These are phyloP conservation scores for Hypsizygus ulmarius DNA, from an alignment of 1,284 basidiomycete species.

Conservation along the genomic window DNA sequence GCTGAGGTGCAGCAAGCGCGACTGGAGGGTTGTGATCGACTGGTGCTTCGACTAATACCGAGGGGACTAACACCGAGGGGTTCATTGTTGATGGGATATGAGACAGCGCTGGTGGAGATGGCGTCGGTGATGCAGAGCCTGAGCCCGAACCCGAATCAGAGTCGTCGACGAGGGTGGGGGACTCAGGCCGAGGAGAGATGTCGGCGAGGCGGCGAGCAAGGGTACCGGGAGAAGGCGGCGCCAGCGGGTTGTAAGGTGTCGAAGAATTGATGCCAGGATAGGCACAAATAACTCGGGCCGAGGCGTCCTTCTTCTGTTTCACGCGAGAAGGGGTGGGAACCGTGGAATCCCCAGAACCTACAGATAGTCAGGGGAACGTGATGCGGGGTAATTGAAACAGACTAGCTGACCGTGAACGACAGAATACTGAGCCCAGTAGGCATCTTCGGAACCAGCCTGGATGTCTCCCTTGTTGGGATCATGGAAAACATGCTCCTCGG, in stretches of 20 bases:
- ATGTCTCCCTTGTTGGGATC: constrained; percentile 20
- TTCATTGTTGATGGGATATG: not conserved
- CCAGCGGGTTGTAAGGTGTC: constrained; percentile 34
- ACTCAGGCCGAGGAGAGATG: constrained; percentile 28
- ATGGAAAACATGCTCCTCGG: constrained; percentile 19
- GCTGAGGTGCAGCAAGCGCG: not conserved
- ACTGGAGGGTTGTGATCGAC: not conserved
- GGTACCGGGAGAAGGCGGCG: constrained; percentile 36
- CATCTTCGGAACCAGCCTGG: constrained; percentile 53
- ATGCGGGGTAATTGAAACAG: constrained; percentile 7
- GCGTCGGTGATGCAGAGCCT: not conserved
- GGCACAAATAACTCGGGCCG: constrained; percentile 32
- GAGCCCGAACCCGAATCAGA: constrained; percentile 22
- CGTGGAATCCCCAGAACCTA: constrained; percentile 53
- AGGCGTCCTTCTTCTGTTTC: constrained; percentile 25
- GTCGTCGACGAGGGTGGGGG: constrained; percentile 27
- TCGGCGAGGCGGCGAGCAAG: constrained; percentile 36
- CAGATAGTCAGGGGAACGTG: constrained; percentile 3
- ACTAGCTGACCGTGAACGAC: constrained; percentile 57
- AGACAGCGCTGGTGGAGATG: constrained; percentile 11
- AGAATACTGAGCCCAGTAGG: constrained; percentile 73
- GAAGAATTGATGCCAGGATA: constrained; percentile 22
- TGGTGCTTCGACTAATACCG: constrained; percentile 2
- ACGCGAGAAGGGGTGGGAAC: constrained; percentile 43
- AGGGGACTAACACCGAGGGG: constrained; percentile 1